A percentile compares a stretch with the other conserved stretches of the same genome.
Evolutionary conservation across 2,329 filamentous ascomycete genomes (phyloP).

Genomic region (Ophiostoma triangulosporum): DNA sequence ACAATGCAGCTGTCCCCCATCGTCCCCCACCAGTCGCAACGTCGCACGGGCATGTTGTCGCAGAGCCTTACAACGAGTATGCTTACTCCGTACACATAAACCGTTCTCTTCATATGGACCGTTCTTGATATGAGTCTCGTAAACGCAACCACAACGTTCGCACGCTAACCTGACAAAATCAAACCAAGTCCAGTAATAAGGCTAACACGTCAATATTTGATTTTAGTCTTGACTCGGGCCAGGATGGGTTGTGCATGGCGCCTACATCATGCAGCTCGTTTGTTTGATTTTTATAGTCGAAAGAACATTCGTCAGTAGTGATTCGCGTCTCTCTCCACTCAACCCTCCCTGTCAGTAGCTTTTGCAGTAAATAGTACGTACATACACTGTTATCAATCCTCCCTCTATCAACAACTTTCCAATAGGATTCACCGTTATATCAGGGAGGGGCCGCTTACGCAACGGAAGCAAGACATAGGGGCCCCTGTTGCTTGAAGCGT

Average conservation of each 20-base stretch:
- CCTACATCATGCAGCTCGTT: not conserved
- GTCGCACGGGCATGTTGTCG: too few relatives aligned
- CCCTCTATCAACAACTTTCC: not conserved
- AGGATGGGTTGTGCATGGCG: not conserved
- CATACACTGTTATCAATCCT: too few relatives aligned
- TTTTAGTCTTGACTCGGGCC: conserved; percentile 1
- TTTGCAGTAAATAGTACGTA: too few relatives aligned
- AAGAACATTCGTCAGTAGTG: too few relatives aligned
- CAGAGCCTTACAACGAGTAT: too few relatives aligned
- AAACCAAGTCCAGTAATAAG: not conserved
- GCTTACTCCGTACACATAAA: too few relatives aligned
- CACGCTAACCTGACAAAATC: not conserved
- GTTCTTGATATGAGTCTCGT: too few relatives aligned
- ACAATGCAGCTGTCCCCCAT: too few relatives aligned
- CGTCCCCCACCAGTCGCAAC: too few relatives aligned
- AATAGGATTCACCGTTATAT: not conserved
- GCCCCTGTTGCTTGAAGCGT: not conserved
- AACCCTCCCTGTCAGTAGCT: not conserved
- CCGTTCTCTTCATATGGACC: too few relatives aligned
- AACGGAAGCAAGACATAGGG: not conserved
- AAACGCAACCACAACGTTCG: too few relatives aligned
- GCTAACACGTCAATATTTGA: conserved; percentile 3
- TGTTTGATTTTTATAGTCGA: not conserved
- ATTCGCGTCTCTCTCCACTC: not conserved
- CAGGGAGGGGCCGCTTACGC: not conserved